These are phyloP conservation scores for Biscutella laevigata DNA, from an alignment of 441 rosid species.

Conservation along the genomic window DNA sequence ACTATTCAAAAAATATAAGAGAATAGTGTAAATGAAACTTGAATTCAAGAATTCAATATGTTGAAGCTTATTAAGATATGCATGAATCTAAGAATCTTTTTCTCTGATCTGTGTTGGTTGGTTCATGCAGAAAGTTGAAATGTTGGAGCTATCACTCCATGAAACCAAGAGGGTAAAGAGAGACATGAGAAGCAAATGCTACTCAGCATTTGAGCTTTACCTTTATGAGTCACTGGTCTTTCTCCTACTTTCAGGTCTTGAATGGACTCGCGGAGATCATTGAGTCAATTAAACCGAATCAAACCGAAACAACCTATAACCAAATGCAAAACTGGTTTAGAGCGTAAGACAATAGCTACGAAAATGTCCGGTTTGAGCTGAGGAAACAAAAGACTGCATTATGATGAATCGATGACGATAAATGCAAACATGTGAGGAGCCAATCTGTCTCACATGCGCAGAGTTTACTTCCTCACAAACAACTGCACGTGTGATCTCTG, in stretches of 20 bases:
- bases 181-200: background rate
- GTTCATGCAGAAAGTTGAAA: conserved; percentile 13
- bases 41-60: too few relatives aligned
- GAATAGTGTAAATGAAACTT: too few relatives aligned
- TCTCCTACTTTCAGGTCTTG: conserved; percentile 14
- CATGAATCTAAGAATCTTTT: background rate
- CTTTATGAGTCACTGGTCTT: background rate
- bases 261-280: conserved; percentile 13
- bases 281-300: conserved; percentile 15
- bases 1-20: too few relatives aligned
- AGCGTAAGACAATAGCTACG: background rate
- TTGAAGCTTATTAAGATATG: too few relatives aligned
- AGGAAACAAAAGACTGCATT: background rate
- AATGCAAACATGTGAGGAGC: conserved; percentile 31
- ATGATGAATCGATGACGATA: conserved; percentile 1
- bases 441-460: conserved; percentile 27
- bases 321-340: conserved; percentile 13
- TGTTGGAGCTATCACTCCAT: conserved; percentile 17
- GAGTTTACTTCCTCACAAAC: background rate
- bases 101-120: background rate
- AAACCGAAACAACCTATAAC: background rate
- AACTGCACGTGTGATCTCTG: conserved; percentile 28
- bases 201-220: background rate
- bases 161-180: conserved; percentile 19
- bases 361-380: conserved; percentile 7